These are phyloP conservation scores for Candida nemodendra DNA, from an alignment of 805 yeast species.

Conservation along the genomic window DNA sequence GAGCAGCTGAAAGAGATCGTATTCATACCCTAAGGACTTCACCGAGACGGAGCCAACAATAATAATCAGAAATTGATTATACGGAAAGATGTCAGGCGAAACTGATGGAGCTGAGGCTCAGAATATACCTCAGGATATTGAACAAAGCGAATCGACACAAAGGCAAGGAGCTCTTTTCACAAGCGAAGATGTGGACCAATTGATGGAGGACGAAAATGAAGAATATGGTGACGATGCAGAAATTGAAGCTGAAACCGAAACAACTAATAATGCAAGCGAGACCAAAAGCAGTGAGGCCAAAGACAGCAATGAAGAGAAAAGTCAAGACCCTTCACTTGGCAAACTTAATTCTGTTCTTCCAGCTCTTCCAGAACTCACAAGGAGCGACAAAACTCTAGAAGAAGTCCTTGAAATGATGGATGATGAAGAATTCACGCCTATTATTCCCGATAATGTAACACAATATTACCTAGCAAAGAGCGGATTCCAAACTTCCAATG, in stretches of 20 bases:
- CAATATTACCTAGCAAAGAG: slow-evolving; percentile 80
- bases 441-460: slow-evolving; percentile 94
- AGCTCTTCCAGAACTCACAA: slow-evolving; percentile 64
- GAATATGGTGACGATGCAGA: slow-evolving; percentile 29
- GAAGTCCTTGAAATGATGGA: slow-evolving; percentile 89
- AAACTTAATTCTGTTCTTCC: slow-evolving; percentile 34
- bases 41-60: too few species aligned
- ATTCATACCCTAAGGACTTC: too few species aligned
- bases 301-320: slow-evolving; percentile 11
- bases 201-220: slow-evolving; percentile 33
- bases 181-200: slow-evolving; percentile 21
- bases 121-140: too few species aligned
- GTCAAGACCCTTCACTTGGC: slow-evolving; percentile 29
- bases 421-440: slow-evolving; percentile 91
- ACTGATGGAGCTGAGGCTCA: too few species aligned
- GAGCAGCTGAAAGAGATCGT: too few species aligned
- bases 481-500: slow-evolving; percentile 80
- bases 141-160: too few species aligned
- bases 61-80: too few species aligned
- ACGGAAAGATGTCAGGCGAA: too few species aligned
- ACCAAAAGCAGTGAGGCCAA: not conserved
- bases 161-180: slow-evolving; percentile 21
- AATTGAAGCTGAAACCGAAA: slow-evolving; percentile 2
- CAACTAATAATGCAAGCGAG: slow-evolving; percentile 4
- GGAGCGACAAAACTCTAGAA: slow-evolving; percentile 77